Evolutionary conservation across 192 early-diverging fungal species (phyloP), one percentile per base, ranked within the genome.

Genomic region (Mortierella hygrophila): DNA sequence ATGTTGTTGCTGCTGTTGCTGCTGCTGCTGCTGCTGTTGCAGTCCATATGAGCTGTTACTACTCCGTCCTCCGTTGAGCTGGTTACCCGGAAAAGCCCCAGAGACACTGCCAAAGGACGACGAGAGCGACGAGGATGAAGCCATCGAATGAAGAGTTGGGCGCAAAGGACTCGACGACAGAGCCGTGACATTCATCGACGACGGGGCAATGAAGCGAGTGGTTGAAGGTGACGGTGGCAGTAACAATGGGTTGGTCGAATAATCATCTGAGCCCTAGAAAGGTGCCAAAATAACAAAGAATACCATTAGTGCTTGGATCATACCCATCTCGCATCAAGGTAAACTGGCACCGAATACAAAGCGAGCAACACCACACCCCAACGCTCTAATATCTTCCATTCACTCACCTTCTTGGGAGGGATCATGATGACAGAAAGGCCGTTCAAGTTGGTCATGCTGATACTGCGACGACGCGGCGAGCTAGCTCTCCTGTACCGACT

Each of bases 371-470:
- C 60, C 26, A 26, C 23, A 55, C n/a, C 60, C n/a, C 29, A 32
- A 26, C n/a, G 13, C 60, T 65, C 26, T 65, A n/a, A 13, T 29
- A 6, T 29, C 10, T 57, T 65, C 32, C 60, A 26, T 29, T 21
- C 20, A 35, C 79, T 29, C 37, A 86, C 84, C 79, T 86, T 86
- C 52, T 86, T 86, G 38, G 75, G 47, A 29, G 84, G 84, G 47
- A 81, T 86, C 84, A 86, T 81, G 41, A 86, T 78, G 32, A 80
- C 75, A 46, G 83, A 86, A 42, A 77, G 69, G 2, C 70, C 83
- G 63, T 86, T 80, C 8, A 86, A 44, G 32, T 86, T 86, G 26
- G 84, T 86, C 84, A 86, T 86, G 63, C 84, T 86, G 52, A 80
- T 86, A 74, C 84, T 86, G 40, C 84, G 84, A 18, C 78, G 74